Conservation (phyloP, 352 stramenopile species). For the Globisporangium abappressorium region DNA sequence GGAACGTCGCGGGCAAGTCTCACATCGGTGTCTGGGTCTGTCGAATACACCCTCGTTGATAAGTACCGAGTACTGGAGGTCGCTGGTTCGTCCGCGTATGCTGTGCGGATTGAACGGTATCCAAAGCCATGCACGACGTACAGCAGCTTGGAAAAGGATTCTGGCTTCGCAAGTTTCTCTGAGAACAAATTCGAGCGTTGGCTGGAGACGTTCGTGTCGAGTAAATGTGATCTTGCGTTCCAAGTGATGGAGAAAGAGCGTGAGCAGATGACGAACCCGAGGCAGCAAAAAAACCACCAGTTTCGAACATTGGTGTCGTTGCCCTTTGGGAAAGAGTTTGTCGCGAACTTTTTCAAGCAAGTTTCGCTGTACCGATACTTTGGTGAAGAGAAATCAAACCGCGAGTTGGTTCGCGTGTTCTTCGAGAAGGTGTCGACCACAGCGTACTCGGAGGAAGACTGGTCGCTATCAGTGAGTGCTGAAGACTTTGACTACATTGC, state of each 20-base stretch:
- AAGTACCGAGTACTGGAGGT: slow-evolving; percentile 71
- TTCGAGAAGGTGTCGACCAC: slow-evolving; percentile 81
- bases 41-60: slow-evolving; percentile 67
- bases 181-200: slow-evolving; percentile 78
- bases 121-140: slow-evolving; percentile 68
- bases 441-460: slow-evolving; percentile 60
- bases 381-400: slow-evolving; percentile 72
- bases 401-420: slow-evolving; percentile 67
- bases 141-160: slow-evolving; percentile 60
- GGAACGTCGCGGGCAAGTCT: slow-evolving; percentile 39
- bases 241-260: slow-evolving; percentile 54
- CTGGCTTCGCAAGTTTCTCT: slow-evolving; percentile 52
- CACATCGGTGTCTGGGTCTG: slow-evolving; percentile 44
- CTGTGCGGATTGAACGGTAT: slow-evolving; percentile 76
- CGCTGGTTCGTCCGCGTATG: slow-evolving; percentile 67
- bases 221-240: slow-evolving; percentile 47
- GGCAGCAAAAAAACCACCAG: slow-evolving; percentile 68
- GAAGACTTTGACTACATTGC: slow-evolving; percentile 55
- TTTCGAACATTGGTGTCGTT: slow-evolving; percentile 70
- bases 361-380: slow-evolving; percentile 64
- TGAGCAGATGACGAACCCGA: slow-evolving; percentile 38
- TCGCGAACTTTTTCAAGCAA: slow-evolving; percentile 71
- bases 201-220: slow-evolving; percentile 54
- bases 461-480: slow-evolving; percentile 35
- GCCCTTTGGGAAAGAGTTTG: slow-evolving; percentile 59